Conservation (phyloP, 192 early-diverging fungal species). For the Linderina pennispora region DNA sequence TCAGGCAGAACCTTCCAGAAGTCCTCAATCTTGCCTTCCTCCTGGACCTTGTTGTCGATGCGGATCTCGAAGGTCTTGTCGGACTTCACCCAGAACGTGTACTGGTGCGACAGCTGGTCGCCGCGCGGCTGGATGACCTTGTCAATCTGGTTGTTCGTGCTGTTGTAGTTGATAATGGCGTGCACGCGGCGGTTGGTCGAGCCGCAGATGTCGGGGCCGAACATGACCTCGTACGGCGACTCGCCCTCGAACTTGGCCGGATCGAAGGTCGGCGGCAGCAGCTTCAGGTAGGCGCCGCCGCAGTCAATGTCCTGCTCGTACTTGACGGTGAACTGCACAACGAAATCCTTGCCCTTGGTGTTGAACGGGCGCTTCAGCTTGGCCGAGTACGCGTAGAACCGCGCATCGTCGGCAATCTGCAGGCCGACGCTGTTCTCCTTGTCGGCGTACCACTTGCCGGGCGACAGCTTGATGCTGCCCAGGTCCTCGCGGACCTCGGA, state of each 20-base stretch:
- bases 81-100: slow-evolving; percentile 79
- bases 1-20: slow-evolving; percentile 77
- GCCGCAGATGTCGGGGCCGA: slow-evolving; percentile 94
- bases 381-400: slow-evolving; percentile 81
- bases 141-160: slow-evolving; percentile 79
- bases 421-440: slow-evolving; percentile 62
- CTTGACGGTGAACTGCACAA: slow-evolving; percentile 89
- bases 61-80: slow-evolving; percentile 73
- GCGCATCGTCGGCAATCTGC: slow-evolving; percentile 72
- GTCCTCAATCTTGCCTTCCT: slow-evolving; percentile 71
- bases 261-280: slow-evolving; percentile 78
- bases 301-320: slow-evolving; percentile 88
- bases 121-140: slow-evolving; percentile 61
- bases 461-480: slow-evolving; percentile 64
- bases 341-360: slow-evolving; percentile 76
- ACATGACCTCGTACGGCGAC: slow-evolving; percentile 74
- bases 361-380: slow-evolving; percentile 66
- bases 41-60: slow-evolving; percentile 71
- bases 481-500: slow-evolving; percentile 61
- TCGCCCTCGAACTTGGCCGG: slow-evolving; percentile 77
- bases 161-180: slow-evolving; percentile 92
- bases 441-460: slow-evolving; percentile 73
- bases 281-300: slow-evolving; percentile 88
- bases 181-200: slow-evolving; percentile 81
- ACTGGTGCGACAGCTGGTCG: slow-evolving; percentile 80